Percentiles rank a stretch among this genome's conserved stretches.
Evolutionary conservation across 2,329 filamentous ascomycete species (phyloP).

Genomic region (Epicoccum nigrum): DNA sequence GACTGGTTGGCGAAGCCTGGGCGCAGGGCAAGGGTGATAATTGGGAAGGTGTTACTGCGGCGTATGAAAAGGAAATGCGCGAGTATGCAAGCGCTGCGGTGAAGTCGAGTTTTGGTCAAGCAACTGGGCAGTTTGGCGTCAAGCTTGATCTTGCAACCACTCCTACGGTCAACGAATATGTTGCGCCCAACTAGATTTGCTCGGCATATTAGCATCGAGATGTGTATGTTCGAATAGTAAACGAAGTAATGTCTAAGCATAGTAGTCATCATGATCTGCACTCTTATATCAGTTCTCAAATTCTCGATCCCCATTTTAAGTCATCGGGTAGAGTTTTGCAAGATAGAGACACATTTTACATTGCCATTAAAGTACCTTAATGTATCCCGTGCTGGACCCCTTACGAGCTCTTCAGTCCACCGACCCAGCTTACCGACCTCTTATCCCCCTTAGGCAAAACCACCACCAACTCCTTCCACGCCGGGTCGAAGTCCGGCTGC

Average conservation of each 20-base stretch:
- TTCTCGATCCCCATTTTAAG: no score
- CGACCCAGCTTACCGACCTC: conserved; percentile 39
- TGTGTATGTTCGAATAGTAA: no score
- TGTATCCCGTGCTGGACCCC: no score
- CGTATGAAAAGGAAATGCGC: conserved; percentile 48
- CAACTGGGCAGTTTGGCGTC: conserved; percentile 21
- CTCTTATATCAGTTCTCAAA: no score
- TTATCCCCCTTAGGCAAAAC: conserved; percentile 59
- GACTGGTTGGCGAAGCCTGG: conserved; percentile 39
- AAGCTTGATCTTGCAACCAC: conserved; percentile 27
- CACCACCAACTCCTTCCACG: conserved; percentile 58
- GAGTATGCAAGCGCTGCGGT: conserved; percentile 52
- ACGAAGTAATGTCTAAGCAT: no score
- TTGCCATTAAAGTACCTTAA: no score
- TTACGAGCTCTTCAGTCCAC: not conserved
- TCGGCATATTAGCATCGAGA: no score
- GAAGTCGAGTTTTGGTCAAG: conserved; percentile 56
- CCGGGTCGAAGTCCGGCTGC: conserved; percentile 53
- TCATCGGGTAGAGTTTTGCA: no score
- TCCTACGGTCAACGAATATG: conserved; percentile 25
- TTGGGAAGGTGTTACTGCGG: conserved; percentile 44
- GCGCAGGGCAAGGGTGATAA: conserved; percentile 26
- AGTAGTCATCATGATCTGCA: no score
- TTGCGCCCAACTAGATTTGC: conserved; percentile 21
- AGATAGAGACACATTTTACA: no score